Evolutionary conservation across 2,329 filamentous ascomycete species (phyloP).

Genomic region (Esteya vermicola): DNA sequence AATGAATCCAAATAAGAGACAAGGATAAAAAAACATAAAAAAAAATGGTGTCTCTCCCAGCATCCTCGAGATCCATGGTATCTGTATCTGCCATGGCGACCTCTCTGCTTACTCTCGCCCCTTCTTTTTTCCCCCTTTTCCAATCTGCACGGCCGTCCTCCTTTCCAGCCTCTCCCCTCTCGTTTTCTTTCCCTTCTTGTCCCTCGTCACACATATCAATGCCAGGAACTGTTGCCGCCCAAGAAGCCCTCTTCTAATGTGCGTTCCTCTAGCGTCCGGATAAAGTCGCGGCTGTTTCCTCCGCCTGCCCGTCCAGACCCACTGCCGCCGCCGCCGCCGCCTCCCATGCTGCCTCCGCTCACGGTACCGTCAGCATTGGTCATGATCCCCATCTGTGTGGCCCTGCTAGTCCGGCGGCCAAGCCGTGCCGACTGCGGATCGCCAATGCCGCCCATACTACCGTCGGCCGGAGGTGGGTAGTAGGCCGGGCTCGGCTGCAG

Average conservation of each 20-base stretch:
- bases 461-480: conserved; percentile 84
- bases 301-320: neutral
- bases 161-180: no score
- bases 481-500: conserved; percentile 93
- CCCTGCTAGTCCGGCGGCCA: conserved; percentile 64
- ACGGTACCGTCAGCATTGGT: conserved; percentile 13
- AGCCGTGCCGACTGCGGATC: conserved; percentile 51
- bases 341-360: neutral
- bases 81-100: no score
- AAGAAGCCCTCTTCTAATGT: conserved; percentile 89
- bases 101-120: no score
- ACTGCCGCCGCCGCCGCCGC: neutral
- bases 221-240: conserved; percentile 48
- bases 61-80: no score
- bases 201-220: conserved; percentile 34
- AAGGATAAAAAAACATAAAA: neutral
- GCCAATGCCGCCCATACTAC: conserved; percentile 52
- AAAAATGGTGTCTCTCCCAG: no score
- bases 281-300: conserved; percentile 65
- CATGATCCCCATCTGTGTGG: conserved; percentile 34
- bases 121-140: no score
- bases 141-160: no score
- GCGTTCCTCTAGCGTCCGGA: conserved; percentile 84
- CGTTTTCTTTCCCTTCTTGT: neutral
- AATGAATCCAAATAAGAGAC: neutral